Conservation (phyloP, 2,329 filamentous ascomycete genomes). For the Niveomyces coronatus region DNA sequence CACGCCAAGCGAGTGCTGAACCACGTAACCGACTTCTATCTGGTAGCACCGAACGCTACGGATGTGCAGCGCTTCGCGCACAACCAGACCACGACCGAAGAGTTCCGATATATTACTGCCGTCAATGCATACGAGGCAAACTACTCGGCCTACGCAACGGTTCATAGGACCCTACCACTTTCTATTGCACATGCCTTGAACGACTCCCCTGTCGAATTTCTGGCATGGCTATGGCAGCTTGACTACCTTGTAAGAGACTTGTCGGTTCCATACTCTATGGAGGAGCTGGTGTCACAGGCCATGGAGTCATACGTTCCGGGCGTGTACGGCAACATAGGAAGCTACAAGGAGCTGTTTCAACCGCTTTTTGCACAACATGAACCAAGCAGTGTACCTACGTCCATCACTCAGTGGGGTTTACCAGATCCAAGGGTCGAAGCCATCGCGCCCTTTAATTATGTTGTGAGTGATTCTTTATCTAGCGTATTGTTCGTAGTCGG, state of each 20-base stretch:
- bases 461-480: not conserved
- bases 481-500: not conserved
- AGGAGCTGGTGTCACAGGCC: constrained; percentile 1
- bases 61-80: not conserved
- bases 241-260: not conserved
- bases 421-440: not conserved
- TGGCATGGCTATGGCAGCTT: constrained; percentile 4
- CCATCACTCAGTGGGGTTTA: constrained; percentile 1
- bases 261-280: not conserved
- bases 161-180: not conserved
- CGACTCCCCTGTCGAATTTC: constrained; percentile 1
- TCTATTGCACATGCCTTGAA: constrained; percentile 1
- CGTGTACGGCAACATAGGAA: constrained; percentile 1
- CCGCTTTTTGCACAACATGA: not conserved
- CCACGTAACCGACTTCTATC: constrained; percentile 2
- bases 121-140: not conserved
- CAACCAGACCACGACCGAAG: not conserved
- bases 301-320: not conserved
- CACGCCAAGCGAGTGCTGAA: not conserved
- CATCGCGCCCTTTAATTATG: not conserved
- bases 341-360: constrained; percentile 1
- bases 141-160: not conserved
- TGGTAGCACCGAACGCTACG: not conserved
- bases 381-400: not conserved
- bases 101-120: not conserved